Base-by-base conservation (phyloP, 306 rosid genomes). In the Castanopsis chinensis region DNA sequence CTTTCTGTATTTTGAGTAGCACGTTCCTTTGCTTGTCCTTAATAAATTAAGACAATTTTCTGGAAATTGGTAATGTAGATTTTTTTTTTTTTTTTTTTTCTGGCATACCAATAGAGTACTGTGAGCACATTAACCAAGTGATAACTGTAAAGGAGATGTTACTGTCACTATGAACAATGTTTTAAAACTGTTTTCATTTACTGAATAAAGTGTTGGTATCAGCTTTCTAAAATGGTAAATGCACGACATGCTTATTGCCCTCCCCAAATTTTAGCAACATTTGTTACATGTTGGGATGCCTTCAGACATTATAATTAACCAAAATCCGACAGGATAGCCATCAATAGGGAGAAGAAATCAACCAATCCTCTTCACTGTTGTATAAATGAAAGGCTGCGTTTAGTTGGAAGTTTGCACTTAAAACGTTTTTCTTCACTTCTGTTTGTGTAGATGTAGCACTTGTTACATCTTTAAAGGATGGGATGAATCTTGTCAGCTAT, bases 401-500 rank as follows among this genome's bases (percentile, higher is more conserved):
- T 79, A 56, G 27, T 65, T 28, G 11, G 75, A 70, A 33, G 19
- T 56, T 74, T 80, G 54, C 76, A 49, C 68, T 78, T 49, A 59
- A 25, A 55, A 78, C n/a, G 35, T 27, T 56, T 73, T 76, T 59
- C 52, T 81, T 82, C 75, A 17, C 37, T n/a, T 58, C 61, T 71
- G 78, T 51, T 73, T 64, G 64, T 80, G 80, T 70, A 95, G 99
- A 95, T 87, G 97, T 95, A 60, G 99, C 99, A 10, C 95, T 95
- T 37, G 97, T 95, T 65, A 95, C 99, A 76, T 95, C 99, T 67
- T 81, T 92, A 73, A 95, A 98, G 87, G 99, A 95, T 77, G 99
- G 99, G 81, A 92, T 95, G 99, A 92, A 95, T 85, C 99, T 95
- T 75, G 99, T 92, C 79, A 95, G 99, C 85, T 95, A 95, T 75